These are phyloP conservation scores for Aspergillus baeticus DNA, from an alignment of 495 filamentous ascomycete genomes.

Conservation along the genomic window DNA sequence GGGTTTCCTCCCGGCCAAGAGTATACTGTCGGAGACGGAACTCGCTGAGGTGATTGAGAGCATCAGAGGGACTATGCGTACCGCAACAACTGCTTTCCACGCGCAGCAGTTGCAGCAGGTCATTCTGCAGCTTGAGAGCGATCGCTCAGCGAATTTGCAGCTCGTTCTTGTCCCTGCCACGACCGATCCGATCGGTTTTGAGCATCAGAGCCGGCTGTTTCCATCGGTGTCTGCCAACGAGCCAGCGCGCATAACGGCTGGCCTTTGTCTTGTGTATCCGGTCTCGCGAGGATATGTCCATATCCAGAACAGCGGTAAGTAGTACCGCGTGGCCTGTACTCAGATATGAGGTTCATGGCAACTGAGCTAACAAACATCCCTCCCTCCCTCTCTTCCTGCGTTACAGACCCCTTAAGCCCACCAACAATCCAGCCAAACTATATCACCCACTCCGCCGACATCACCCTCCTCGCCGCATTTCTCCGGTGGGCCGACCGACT, in stretches of 20 bases:
- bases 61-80: conserved; percentile 19
- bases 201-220: conserved; percentile 20
- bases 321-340: too few relatives aligned
- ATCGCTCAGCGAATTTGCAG: conserved; percentile 26
- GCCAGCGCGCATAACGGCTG: conserved; percentile 20
- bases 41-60: conserved; percentile 20
- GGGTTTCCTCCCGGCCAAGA: conserved; percentile 26
- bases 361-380: too few relatives aligned
- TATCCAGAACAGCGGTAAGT: conserved; percentile 33
- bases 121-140: conserved; percentile 23
- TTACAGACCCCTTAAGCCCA: conserved; percentile 22
- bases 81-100: conserved; percentile 24
- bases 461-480: conserved; percentile 32
- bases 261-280: conserved; percentile 27
- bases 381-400: too few relatives aligned
- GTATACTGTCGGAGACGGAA: conserved; percentile 21
- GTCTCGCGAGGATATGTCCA: conserved; percentile 59
- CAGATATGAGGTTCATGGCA: too few relatives aligned
- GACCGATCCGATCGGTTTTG: conserved; percentile 11
- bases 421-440: conserved; percentile 29
- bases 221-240: conserved; percentile 4
- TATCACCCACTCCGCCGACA: conserved; percentile 35
- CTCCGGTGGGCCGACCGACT: conserved; percentile 26
- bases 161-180: conserved; percentile 21
- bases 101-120: conserved; percentile 25